Conservation (phyloP, 2,329 filamentous ascomycete genomes). For the Aspergillus bombycis region DNA sequence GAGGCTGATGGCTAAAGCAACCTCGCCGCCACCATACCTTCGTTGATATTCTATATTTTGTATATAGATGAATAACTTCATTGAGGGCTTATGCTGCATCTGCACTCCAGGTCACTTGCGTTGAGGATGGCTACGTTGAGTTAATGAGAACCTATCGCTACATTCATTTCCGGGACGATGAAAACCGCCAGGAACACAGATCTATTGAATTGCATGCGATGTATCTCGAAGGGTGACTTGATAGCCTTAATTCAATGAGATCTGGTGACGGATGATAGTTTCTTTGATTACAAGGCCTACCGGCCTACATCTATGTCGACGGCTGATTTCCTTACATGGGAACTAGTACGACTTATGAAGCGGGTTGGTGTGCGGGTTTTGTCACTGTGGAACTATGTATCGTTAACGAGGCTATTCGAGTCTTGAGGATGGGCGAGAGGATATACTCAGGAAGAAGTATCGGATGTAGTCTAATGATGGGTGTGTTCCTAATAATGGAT, state of each 20-base stretch:
- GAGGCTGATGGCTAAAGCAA: no score
- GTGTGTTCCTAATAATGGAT: not conserved
- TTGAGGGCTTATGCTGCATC: no score
- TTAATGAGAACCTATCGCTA: not conserved
- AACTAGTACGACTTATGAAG: not conserved
- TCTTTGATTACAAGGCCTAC: not conserved
- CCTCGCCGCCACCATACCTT: no score
- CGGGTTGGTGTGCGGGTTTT: not conserved
- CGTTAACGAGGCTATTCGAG: not conserved
- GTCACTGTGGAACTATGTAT: not conserved
- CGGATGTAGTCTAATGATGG: not conserved
- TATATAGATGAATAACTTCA: not conserved
- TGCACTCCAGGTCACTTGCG: not conserved
- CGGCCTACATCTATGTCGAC: not conserved
- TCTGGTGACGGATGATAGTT: not conserved
- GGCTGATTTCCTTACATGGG: not conserved
- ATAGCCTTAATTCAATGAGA: not conserved
- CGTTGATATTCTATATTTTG: not conserved
- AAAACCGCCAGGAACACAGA: not conserved
- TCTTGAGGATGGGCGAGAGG: not conserved
- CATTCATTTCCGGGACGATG: not conserved
- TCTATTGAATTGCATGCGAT: not conserved
- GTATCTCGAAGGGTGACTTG: not conserved
- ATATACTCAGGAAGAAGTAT: not conserved
- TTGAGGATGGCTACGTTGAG: not conserved